Evolutionary conservation across 441 rosid genomes (phyloP).

Genomic region (Cnidoscolus chayamansa): DNA sequence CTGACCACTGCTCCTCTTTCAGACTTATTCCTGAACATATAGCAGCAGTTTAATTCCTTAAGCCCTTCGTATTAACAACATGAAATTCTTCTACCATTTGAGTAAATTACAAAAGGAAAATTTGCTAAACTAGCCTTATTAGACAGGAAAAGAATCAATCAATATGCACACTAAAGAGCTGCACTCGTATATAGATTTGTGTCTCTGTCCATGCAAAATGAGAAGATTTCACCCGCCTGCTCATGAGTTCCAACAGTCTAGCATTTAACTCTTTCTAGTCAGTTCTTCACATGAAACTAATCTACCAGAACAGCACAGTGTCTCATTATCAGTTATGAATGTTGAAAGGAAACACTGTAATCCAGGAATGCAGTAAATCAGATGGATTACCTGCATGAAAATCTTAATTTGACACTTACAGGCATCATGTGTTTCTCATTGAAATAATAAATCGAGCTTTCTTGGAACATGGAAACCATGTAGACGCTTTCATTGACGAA

Average conservation of each 20-base stretch:
- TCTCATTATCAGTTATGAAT: not conserved
- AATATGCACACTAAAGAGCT: not conserved
- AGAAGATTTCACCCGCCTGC: not conserved
- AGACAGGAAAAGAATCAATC: not conserved
- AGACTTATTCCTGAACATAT: constrained; percentile 66
- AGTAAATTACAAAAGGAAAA: not conserved
- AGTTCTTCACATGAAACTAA: not conserved
- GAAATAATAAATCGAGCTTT: not conserved
- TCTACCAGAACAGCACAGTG: not conserved
- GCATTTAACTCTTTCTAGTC: not conserved
- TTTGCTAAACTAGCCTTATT: not conserved
- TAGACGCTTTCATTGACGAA: not conserved
- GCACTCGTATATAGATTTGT: not conserved
- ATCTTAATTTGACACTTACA: not conserved
- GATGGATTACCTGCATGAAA: not conserved
- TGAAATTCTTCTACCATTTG: not conserved
- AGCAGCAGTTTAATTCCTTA: not conserved
- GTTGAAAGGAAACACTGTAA: not conserved
- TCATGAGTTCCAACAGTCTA: not conserved
- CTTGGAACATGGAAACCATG: not conserved
- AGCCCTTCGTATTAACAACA: not conserved
- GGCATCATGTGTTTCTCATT: not conserved
- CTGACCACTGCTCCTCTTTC: constrained; percentile 79
- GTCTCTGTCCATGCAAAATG: not conserved
- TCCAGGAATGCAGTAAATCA: not conserved